These are phyloP conservation scores for Russula earlei DNA, from an alignment of 768 basidiomycete genomes.

Conservation along the genomic window DNA sequence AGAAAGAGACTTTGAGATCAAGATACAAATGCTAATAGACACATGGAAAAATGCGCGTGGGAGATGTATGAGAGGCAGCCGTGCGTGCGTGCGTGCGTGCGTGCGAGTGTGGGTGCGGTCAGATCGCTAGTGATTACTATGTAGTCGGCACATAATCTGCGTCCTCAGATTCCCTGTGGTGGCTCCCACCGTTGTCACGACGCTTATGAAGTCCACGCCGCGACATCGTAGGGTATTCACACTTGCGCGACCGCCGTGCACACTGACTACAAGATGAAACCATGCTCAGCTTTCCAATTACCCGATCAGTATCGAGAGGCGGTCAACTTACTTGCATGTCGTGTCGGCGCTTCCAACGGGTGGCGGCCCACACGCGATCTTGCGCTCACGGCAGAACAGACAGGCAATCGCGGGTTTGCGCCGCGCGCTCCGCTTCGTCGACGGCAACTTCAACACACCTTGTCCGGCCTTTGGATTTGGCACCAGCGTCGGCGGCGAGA, in stretches of 20 bases:
- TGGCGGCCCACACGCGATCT: conserved; percentile 31
- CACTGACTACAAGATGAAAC: conserved; percentile 17
- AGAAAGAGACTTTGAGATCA: neutral
- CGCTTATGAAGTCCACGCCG: conserved; percentile 21
- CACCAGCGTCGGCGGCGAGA: neutral
- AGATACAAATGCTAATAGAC: conserved; percentile 11
- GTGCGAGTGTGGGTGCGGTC: neutral
- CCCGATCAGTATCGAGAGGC: neutral
- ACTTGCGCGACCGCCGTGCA: conserved; percentile 18
- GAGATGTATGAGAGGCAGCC: too few relatives aligned
- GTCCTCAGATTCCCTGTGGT: conserved; percentile 9
- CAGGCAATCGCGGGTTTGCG: conserved; percentile 28
- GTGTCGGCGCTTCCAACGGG: conserved; percentile 15
- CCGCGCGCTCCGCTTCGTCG: conserved; percentile 10
- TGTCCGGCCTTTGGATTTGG: conserved; percentile 15
- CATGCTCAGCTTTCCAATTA: neutral
- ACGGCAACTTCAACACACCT: conserved; percentile 15
- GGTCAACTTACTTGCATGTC: conserved; percentile 18
- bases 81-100: neutral
- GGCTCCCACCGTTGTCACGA: conserved; percentile 7
- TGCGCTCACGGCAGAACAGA: conserved; percentile 34
- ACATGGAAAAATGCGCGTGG: neutral
- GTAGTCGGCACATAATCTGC: conserved; percentile 12
- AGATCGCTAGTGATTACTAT: neutral
- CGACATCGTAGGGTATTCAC: conserved; percentile 20